Base-by-base conservation (phyloP, 371 early-diverging fungal species). In the Apophysomyces sp. region DNA sequence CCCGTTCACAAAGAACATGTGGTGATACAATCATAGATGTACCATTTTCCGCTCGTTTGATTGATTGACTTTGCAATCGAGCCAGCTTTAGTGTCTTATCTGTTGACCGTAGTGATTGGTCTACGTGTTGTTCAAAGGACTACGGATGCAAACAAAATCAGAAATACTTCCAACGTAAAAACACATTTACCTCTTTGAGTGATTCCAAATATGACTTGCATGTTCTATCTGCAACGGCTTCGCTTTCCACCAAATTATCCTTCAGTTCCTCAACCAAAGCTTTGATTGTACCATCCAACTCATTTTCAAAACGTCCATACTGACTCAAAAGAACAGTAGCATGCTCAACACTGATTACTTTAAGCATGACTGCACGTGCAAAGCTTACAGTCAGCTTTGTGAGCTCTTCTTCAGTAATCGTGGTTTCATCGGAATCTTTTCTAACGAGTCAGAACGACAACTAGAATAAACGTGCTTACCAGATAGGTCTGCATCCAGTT, bases 211-310 rank as follows among this genome's bases (percentile, higher is more conserved):
- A 80, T 31, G 77, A 68, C 28, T 53, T 68, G 28, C 71, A 74
- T 18, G 72, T 65, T 15, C 58, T 73, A 52, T 73, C 68, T 34
- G 79, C 65, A 32, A 52, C 57, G 52, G 58, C 29, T 57, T 67
- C 63, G 58, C 75, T 62, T 30, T 65, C 34, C 49, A 63, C 40
- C 37, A 71, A 26, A 18, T 74, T 74, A 1, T 61, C 55, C 13
- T 81, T 74, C 32, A 83, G 67, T 32, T 75, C 74, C 15, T 72
- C 55, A 9, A 84, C 61, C 27, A 88, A 61, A 12, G 77, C 74
- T 61, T 79, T 77, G 40, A 85, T 72, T 21, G 78, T 66, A 16
- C 80, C 81, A 57, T 87, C 85, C 12, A 80, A 56, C 51, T 79
- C 81, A 13, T 41, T 32, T 1, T 76, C 80, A 32, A 77, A 62